phyloP scores from a whole-genome alignment of 2,329 filamentous ascomycete species.

The Aspergillus niger region DNA sequence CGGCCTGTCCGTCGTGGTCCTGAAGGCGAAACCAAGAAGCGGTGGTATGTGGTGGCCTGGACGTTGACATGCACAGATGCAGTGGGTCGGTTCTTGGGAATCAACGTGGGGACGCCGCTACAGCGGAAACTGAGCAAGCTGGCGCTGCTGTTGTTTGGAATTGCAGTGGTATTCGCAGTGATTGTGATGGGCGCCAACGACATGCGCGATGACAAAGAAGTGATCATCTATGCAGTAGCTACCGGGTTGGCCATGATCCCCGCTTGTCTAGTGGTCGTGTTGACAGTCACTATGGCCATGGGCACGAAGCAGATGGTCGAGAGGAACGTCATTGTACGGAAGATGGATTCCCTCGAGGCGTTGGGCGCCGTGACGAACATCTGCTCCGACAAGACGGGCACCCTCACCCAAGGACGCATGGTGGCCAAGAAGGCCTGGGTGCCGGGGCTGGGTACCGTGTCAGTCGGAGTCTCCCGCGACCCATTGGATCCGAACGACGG shows the following conservation, averaged over 20 bases:
- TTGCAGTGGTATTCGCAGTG: slow-evolving; percentile 68
- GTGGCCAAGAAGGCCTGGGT: slow-evolving; percentile 63
- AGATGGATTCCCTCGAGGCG: slow-evolving; percentile 60
- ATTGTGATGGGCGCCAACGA: slow-evolving; percentile 68
- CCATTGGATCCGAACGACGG: slow-evolving; percentile 61
- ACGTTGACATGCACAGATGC: slow-evolving; percentile 58
- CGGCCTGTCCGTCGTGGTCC: slow-evolving; percentile 53
- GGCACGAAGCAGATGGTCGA: slow-evolving; percentile 62
- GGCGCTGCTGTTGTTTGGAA: slow-evolving; percentile 65
- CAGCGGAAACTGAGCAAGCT: slow-evolving; percentile 69
- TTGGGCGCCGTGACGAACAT: slow-evolving; percentile 64
- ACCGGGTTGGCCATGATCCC: slow-evolving; percentile 64
- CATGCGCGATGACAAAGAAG: slow-evolving; percentile 57
- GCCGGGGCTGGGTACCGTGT: slow-evolving; percentile 59
- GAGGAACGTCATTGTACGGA: slow-evolving; percentile 60
- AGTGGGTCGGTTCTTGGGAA: slow-evolving; percentile 65
- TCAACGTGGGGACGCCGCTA: slow-evolving; percentile 69
- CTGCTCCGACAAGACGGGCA: slow-evolving; percentile 62
- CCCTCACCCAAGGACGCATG: slow-evolving; percentile 66
- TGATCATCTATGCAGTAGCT: slow-evolving; percentile 66
- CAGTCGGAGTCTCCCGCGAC: slow-evolving; percentile 57
- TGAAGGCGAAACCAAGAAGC: slow-evolving; percentile 53
- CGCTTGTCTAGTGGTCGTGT: slow-evolving; percentile 63
- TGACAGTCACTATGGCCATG: slow-evolving; percentile 68
- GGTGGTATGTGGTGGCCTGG: slow-evolving; percentile 56